Percentiles rank a stretch among this genome's conserved stretches.
These are phyloP conservation scores for Cornus florida DNA, from an alignment of 148 eudicot species.

Conservation along the genomic window DNA sequence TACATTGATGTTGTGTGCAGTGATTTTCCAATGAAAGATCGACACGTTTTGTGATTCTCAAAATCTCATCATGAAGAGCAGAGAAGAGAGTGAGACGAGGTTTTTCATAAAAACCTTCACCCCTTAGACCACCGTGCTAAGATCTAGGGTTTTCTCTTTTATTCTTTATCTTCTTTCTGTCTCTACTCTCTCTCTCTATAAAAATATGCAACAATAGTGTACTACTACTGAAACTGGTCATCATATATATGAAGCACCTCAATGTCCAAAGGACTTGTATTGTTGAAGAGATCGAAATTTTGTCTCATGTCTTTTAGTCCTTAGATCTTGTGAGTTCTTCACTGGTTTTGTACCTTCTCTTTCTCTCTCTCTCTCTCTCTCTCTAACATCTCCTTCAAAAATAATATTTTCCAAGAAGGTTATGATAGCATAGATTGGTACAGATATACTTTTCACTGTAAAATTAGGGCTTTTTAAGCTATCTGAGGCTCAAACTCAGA, in stretches of 20 bases:
- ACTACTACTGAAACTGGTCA: too few relatives aligned
- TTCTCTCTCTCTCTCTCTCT: background rate
- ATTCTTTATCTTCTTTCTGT: background rate
- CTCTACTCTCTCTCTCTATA: conserved; percentile 2
- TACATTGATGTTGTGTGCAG: conserved; percentile 6
- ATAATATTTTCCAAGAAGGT: background rate
- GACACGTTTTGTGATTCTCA: conserved; percentile 33
- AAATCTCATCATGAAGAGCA: conserved; percentile 14
- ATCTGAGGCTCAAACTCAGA: background rate
- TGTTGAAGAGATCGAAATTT: conserved; percentile 20
- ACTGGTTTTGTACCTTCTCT: background rate
- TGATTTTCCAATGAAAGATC: conserved; percentile 18
- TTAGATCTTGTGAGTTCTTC: conserved; percentile 30
- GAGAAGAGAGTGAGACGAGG: conserved; percentile 15
- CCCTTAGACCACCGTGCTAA: conserved; percentile 31
- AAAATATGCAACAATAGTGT: background rate
- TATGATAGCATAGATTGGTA: background rate
- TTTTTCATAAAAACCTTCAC: conserved; percentile 10
- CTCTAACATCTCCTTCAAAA: conserved; percentile 13
- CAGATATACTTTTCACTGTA: background rate
- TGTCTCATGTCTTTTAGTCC: conserved; percentile 24
- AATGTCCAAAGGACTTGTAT: background rate
- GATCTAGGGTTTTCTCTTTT: conserved; percentile 38
- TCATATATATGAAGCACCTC: background rate
- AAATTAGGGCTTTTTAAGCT: background rate